Conservation (phyloP, 768 basidiomycete species). For the Podaxis mareebaensis region DNA sequence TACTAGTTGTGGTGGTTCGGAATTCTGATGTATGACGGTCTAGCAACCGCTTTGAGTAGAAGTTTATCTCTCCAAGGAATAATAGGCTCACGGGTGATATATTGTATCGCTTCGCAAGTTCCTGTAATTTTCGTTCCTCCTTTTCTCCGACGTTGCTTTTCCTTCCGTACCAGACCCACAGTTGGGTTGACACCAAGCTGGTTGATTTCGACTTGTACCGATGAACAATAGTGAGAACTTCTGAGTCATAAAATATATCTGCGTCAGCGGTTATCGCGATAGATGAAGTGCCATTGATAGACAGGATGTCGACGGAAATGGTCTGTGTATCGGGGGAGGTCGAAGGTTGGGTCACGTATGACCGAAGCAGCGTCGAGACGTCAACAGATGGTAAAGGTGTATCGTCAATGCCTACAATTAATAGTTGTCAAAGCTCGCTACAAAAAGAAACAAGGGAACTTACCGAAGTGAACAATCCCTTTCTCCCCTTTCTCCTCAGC, state of each 20-base stretch:
- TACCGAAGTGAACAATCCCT: constrained; percentile 12
- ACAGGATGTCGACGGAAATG: constrained; percentile 75
- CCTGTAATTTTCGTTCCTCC: constrained; percentile 67
- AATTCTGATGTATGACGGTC: constrained; percentile 54
- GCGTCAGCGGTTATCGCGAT: constrained; percentile 43
- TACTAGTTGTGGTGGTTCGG: constrained; percentile 66
- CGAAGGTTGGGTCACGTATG: constrained; percentile 20
- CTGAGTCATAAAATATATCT: constrained; percentile 72
- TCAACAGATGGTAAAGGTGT: constrained; percentile 48
- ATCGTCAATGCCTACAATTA: constrained; percentile 31
- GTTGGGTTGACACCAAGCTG: constrained; percentile 64
- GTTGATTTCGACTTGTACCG: constrained; percentile 64
- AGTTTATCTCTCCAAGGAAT: constrained; percentile 4
- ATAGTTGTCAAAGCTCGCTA: background rate
- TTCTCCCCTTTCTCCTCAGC: background rate
- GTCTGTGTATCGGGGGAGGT: constrained; percentile 43
- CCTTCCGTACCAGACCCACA: constrained; percentile 80
- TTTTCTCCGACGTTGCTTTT: constrained; percentile 50
- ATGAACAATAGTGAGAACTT: constrained; percentile 68
- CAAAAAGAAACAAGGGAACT: background rate
- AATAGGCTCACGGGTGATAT: constrained; percentile 53
- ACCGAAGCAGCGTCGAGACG: constrained; percentile 44
- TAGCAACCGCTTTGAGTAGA: constrained; percentile 19
- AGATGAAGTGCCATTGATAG: constrained; percentile 52
- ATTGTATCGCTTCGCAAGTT: constrained; percentile 73